These are phyloP conservation scores for Pyrenophora teres DNA, from an alignment of 2,329 filamentous ascomycete species.

Conservation along the genomic window DNA sequence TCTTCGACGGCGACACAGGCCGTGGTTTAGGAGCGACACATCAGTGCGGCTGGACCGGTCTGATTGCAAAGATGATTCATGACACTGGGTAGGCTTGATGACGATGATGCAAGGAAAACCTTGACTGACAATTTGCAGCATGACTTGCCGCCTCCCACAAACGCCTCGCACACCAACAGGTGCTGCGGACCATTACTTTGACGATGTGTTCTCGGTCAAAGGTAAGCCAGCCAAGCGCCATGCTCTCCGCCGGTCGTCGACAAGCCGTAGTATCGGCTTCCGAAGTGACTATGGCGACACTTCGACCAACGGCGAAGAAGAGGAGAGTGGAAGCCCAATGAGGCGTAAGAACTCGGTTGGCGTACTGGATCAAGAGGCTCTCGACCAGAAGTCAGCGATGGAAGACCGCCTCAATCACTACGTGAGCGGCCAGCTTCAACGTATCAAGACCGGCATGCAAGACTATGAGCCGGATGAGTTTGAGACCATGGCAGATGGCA, in stretches of 20 bases:
- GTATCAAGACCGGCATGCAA: constrained; percentile 66
- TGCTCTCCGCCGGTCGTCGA: constrained; percentile 76
- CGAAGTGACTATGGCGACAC: constrained; percentile 71
- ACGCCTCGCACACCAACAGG: constrained; percentile 86
- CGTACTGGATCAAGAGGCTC: constrained; percentile 58
- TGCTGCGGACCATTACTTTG: constrained; percentile 91
- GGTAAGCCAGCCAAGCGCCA: constrained; percentile 53
- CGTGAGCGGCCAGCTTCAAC: constrained; percentile 77
- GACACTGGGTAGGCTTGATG: constrained; percentile 79
- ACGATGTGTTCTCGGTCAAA: constrained; percentile 75
- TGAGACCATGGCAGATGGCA: constrained; percentile 60
- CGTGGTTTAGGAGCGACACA: constrained; percentile 89
- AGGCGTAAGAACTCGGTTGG: constrained; percentile 55
- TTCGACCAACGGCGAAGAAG: constrained; percentile 44
- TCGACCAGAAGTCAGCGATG: constrained; percentile 44
- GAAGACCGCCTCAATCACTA: constrained; percentile 75
- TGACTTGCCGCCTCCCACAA: constrained; percentile 62
- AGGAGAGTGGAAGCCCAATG: constrained; percentile 35
- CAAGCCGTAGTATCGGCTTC: constrained; percentile 79
- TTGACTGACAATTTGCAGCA: constrained; percentile 51
- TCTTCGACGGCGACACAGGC: constrained; percentile 91
- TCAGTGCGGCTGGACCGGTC: constrained; percentile 94
- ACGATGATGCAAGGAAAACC: not conserved
- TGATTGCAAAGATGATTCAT: constrained; percentile 96
- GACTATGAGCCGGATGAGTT: constrained; percentile 65